Evolutionary conservation across 108 stramenopile species (phyloP).

Genomic region (Epipyxis sp.): DNA sequence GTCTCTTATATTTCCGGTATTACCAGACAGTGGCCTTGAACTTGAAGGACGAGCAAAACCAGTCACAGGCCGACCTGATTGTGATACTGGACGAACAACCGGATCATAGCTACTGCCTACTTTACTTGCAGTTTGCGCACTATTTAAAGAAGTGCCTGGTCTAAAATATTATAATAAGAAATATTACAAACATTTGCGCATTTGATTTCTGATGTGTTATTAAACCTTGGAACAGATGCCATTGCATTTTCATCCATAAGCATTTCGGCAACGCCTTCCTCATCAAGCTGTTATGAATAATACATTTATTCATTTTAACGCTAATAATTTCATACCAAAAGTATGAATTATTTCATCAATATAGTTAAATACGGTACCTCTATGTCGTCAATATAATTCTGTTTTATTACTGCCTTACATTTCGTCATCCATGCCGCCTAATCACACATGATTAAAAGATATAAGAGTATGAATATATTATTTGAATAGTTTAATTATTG

Average conservation of each 20-base stretch:
- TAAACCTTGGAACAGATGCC: conserved; percentile 45
- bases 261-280: conserved; percentile 59
- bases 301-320: no score
- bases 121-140: conserved; percentile 30
- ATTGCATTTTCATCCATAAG: conserved; percentile 62
- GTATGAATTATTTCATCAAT: no score
- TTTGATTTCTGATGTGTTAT: neutral
- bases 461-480: no score
- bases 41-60: conserved; percentile 53
- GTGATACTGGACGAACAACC: conserved; percentile 43
- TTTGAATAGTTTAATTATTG: no score
- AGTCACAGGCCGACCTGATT: conserved; percentile 56
- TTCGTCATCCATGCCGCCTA: conserved; percentile 54
- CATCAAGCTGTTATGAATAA: no score
- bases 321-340: no score
- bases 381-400: conserved; percentile 61
- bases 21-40: conserved; percentile 44
- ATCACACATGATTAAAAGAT: neutral
- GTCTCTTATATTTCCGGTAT: conserved; percentile 29
- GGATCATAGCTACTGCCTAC: conserved; percentile 25
- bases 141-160: conserved; percentile 57
- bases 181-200: neutral
- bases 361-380: no score
- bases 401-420: conserved; percentile 50
- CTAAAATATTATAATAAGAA: conserved; percentile 17